phyloP scores from a whole-genome alignment of 2,329 filamentous ascomycete species.

The Xylariales sp. region DNA sequence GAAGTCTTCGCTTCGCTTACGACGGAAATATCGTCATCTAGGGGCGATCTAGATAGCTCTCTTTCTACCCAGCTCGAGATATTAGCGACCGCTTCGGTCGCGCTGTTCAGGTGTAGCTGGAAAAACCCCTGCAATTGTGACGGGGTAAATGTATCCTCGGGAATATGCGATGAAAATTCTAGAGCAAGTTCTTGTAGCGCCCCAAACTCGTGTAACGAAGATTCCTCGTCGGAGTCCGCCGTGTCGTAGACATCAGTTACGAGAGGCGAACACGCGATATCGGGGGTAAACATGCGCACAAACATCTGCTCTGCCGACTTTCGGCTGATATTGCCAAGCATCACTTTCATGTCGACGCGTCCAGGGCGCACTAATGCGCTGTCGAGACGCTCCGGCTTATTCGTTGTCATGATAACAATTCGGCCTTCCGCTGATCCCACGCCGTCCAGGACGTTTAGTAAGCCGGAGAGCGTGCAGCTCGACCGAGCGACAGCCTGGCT shows the following conservation, averaged over 20 bases:
- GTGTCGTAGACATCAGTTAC: conserved; percentile 2
- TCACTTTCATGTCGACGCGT: conserved; percentile 69
- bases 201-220: conserved; percentile 15
- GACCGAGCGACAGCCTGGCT: conserved; percentile 42
- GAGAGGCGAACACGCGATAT: conserved; percentile 32
- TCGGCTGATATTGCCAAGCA: conserved; percentile 52
- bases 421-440: conserved; percentile 73
- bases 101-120: conserved; percentile 50
- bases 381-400: conserved; percentile 69
- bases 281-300: conserved; percentile 51
- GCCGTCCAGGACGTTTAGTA: conserved; percentile 73
- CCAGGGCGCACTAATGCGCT: conserved; percentile 69
- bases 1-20: conserved; percentile 41
- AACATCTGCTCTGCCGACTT: conserved; percentile 53
- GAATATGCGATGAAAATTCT: conserved; percentile 49
- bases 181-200: conserved; percentile 43
- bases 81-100: conserved; percentile 46
- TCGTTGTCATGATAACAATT: conserved; percentile 75
- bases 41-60: conserved; percentile 41
- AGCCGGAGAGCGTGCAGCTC: conserved; percentile 67
- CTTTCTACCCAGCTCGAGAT: conserved; percentile 48
- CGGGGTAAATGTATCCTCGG: conserved; percentile 51
- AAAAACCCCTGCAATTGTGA: conserved; percentile 54
- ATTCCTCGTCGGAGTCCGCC: neutral
- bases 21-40: conserved; percentile 48